Evolutionary conservation across 306 rosid species (phyloP).

Genomic region (Elaeagnus macrophylla): DNA sequence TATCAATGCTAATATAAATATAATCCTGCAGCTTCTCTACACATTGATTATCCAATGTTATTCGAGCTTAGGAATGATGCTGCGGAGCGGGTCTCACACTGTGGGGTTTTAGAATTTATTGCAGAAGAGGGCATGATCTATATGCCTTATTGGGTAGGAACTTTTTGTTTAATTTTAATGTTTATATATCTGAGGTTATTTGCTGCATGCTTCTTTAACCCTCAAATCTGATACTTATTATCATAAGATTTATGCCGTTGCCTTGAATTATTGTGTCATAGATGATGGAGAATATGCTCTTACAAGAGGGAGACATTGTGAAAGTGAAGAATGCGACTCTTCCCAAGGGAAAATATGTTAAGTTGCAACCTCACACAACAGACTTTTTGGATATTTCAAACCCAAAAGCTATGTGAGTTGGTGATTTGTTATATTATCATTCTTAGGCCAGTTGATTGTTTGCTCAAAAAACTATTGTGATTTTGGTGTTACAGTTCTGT

Average conservation of each 20-base stretch:
- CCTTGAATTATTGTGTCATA: constrained; percentile 17
- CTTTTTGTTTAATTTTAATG: constrained; percentile 8
- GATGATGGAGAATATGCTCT: constrained; percentile 99
- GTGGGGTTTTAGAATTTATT: constrained; percentile 95
- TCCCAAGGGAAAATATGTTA: constrained; percentile 94
- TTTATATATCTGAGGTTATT: constrained; percentile 16
- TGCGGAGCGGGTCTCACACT: constrained; percentile 74
- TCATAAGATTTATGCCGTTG: constrained; percentile 8
- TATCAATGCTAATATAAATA: constrained; percentile 13
- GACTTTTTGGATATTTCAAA: constrained; percentile 95
- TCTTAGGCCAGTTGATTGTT: neutral
- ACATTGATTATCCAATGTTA: constrained; percentile 97
- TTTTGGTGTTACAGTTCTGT: neutral
- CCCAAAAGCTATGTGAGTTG: constrained; percentile 96
- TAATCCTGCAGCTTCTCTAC: constrained; percentile 70
- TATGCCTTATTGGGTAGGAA: constrained; percentile 97
- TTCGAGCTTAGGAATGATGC: constrained; percentile 76
- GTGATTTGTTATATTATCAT: constrained; percentile 14
- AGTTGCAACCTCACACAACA: constrained; percentile 92
- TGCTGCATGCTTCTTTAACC: neutral
- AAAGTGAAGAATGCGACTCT: constrained; percentile 84
- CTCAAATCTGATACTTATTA: constrained; percentile 4
- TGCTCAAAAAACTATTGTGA: neutral
- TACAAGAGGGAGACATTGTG: constrained; percentile 88
- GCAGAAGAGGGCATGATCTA: constrained; percentile 99